Conservation (phyloP, 768 basidiomycete genomes). For the Lanmaoa rubissima region DNA sequence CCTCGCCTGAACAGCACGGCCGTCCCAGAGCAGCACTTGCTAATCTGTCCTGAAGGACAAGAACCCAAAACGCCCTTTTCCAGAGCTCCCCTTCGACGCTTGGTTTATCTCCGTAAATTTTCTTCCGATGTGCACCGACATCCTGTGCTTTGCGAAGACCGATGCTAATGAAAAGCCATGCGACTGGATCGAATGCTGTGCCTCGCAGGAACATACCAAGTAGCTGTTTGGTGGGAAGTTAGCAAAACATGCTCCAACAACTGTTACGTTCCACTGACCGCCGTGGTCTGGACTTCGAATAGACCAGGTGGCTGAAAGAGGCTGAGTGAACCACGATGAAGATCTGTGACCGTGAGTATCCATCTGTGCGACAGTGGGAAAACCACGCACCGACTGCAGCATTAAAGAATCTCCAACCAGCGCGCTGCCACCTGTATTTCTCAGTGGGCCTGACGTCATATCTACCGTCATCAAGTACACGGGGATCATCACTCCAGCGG, state of each 20-base stretch:
- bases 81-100: conserved; percentile 66
- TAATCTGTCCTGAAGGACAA: conserved; percentile 59
- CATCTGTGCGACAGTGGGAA: not conserved
- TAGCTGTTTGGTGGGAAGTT: conserved; percentile 35
- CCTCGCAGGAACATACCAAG: conserved; percentile 55
- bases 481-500: conserved; percentile 60
- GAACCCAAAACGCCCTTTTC: conserved; percentile 78
- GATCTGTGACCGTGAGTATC: conserved; percentile 36
- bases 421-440: conserved; percentile 46
- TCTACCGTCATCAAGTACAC: conserved; percentile 45
- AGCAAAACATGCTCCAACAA: not conserved
- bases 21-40: conserved; percentile 54
- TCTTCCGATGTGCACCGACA: conserved; percentile 71
- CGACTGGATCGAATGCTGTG: conserved; percentile 45
- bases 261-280: conserved; percentile 34
- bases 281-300: conserved; percentile 62
- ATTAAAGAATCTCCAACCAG: conserved; percentile 62
- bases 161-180: conserved; percentile 54
- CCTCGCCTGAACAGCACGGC: conserved; percentile 55
- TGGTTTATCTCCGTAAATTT: conserved; percentile 46
- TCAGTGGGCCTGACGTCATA: conserved; percentile 22
- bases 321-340: conserved; percentile 49
- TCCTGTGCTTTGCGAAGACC: conserved; percentile 69
- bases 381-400: conserved; percentile 46
- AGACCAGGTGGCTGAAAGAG: conserved; percentile 55